phyloP scores from a whole-genome alignment of 352 stramenopile species.

The Globisporangium emineosum region DNA sequence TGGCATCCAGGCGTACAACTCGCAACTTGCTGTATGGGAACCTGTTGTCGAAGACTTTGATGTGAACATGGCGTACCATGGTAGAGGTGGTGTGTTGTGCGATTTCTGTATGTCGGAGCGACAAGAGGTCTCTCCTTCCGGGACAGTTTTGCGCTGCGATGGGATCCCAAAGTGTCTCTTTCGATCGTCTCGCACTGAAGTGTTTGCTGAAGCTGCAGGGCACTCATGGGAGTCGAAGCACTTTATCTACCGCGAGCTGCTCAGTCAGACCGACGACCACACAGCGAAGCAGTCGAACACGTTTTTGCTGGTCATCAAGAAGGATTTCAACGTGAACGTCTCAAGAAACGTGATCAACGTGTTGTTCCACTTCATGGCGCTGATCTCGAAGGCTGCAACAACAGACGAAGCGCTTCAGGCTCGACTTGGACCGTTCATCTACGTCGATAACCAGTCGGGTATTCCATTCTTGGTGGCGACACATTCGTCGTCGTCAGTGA shows the following conservation, averaged over 20 bases:
- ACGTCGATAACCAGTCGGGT: slow-evolving; percentile 84
- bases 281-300: slow-evolving; percentile 53
- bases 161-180: slow-evolving; percentile 76
- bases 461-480: slow-evolving; percentile 82
- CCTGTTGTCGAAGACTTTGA: slow-evolving; percentile 83
- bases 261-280: slow-evolving; percentile 57
- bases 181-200: slow-evolving; percentile 53
- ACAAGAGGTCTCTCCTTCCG: slow-evolving; percentile 54
- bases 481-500: slow-evolving; percentile 29
- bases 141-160: slow-evolving; percentile 52
- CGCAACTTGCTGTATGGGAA: slow-evolving; percentile 84
- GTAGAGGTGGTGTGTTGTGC: slow-evolving; percentile 64
- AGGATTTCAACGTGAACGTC: slow-evolving; percentile 81
- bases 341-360: slow-evolving; percentile 84
- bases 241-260: slow-evolving; percentile 80
- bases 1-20: slow-evolving; percentile 83
- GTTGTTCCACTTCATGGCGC: slow-evolving; percentile 66
- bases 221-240: slow-evolving; percentile 78
- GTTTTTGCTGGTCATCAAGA: slow-evolving; percentile 73
- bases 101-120: slow-evolving; percentile 79
- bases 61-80: slow-evolving; percentile 70
- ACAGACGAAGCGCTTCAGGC: slow-evolving; percentile 37
- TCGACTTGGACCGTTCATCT: slow-evolving; percentile 77
- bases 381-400: slow-evolving; percentile 61
- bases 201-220: slow-evolving; percentile 59